A percentile compares a stretch with the other conserved stretches of the same genome.
phyloP scores from a whole-genome alignment of 2,329 filamentous ascomycete species.

The Cryphonectria carpinicola region DNA sequence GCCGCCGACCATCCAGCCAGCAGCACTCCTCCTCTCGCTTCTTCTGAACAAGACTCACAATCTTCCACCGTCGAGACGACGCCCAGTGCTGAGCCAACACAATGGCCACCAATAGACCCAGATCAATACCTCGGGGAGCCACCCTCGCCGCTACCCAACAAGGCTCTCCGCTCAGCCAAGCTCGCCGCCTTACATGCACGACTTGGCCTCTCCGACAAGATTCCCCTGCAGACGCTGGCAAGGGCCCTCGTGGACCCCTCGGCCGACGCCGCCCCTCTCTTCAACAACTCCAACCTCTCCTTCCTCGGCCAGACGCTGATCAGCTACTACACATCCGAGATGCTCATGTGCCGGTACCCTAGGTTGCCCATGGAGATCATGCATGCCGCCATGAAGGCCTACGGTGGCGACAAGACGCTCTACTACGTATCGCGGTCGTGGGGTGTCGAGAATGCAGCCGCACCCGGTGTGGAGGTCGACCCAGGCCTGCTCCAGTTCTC shows the following conservation, averaged over 20 bases:
- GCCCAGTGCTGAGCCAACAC: constrained; percentile 36
- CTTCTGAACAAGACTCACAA: constrained; percentile 16
- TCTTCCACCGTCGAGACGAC: constrained; percentile 33
- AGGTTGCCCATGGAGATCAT: constrained; percentile 88
- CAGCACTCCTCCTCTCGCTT: constrained; percentile 10
- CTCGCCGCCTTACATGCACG: constrained; percentile 91
- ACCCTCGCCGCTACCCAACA: constrained; percentile 72
- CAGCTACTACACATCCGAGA: constrained; percentile 87
- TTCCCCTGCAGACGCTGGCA: constrained; percentile 85
- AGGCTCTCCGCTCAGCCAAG: constrained; percentile 77
- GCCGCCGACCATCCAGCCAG: constrained; percentile 13
- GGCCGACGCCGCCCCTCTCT: constrained; percentile 76
- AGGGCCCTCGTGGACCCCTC: constrained; percentile 84
- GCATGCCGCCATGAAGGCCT: constrained; percentile 84
- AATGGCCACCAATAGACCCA: constrained; percentile 42
- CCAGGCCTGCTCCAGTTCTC: constrained; percentile 85
- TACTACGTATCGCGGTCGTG: constrained; percentile 78
- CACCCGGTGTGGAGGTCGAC: constrained; percentile 89
- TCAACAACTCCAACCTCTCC: constrained; percentile 88
- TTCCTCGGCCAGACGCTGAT: constrained; percentile 82
- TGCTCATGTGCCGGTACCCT: constrained; percentile 85
- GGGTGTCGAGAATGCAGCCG: constrained; percentile 88
- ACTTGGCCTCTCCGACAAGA: constrained; percentile 76
- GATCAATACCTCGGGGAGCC: constrained; percentile 14
- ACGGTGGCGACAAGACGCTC: constrained; percentile 75